Percentiles rank a stretch among this genome's conserved stretches.
These are phyloP conservation scores for Kingdonia uniflora DNA, from an alignment of 164 flowering plant species.

Conservation along the genomic window DNA sequence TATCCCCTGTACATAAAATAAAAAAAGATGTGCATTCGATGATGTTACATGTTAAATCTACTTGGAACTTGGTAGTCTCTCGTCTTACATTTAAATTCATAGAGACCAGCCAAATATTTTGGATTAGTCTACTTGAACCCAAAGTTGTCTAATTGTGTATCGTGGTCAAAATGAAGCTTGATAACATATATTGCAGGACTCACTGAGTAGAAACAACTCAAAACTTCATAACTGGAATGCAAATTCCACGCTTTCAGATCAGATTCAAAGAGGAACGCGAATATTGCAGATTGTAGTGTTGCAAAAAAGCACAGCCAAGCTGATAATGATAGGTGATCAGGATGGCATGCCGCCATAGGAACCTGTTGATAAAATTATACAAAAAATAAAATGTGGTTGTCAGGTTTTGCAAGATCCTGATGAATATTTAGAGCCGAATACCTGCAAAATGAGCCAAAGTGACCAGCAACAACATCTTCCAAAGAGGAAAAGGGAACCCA, in stretches of 20 bases:
- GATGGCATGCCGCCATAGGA: constrained; percentile 33
- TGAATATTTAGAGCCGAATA: too few species aligned
- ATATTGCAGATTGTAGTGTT: constrained; percentile 35
- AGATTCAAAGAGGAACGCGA: constrained; percentile 34
- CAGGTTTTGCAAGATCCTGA: background rate
- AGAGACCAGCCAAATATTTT: too few species aligned
- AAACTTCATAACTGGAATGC: constrained; percentile 27
- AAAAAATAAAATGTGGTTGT: background rate
- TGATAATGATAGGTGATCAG: constrained; percentile 46
- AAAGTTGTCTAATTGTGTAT: too few species aligned
- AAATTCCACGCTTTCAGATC: constrained; percentile 37
- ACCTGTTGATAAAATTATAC: constrained; percentile 28
- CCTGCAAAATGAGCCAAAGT: constrained; percentile 62
- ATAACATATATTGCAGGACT: constrained; percentile 5
- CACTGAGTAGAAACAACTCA: constrained; percentile 34
- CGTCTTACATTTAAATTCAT: too few species aligned
- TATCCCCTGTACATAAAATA: constrained; percentile 23
- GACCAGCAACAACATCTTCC: constrained; percentile 51
- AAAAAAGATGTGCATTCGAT: too few species aligned
- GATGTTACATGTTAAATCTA: too few species aligned
- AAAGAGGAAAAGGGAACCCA: constrained; percentile 47
- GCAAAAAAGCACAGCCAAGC: constrained; percentile 71
- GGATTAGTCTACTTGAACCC: too few species aligned
- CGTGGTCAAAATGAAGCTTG: too few species aligned
- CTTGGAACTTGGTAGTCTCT: too few species aligned